Evolutionary conservation across 2,329 filamentous ascomycete genomes (phyloP).

Genomic region (Laburnicola sp.): DNA sequence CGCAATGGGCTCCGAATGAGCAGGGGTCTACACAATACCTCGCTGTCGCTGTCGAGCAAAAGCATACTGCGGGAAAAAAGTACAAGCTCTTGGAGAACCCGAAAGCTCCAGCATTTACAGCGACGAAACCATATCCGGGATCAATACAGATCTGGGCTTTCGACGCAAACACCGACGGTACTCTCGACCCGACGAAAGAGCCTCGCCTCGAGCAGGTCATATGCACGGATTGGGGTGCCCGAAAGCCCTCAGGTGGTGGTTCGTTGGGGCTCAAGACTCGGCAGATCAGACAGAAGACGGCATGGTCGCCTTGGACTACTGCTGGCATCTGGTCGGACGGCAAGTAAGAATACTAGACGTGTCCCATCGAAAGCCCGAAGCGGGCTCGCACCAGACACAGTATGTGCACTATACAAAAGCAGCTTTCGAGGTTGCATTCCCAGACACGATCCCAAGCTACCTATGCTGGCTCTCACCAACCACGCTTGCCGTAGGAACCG

Average conservation of each 20-base stretch:
- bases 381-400: slow-evolving; percentile 11
- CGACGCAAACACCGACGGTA: slow-evolving; percentile 43
- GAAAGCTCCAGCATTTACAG: slow-evolving; percentile 54
- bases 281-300: slow-evolving; percentile 32
- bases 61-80: slow-evolving; percentile 15
- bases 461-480: slow-evolving; percentile 61
- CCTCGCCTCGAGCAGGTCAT: slow-evolving; percentile 56
- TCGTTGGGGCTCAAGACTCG: slow-evolving; percentile 41
- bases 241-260: slow-evolving; percentile 61
- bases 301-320: slow-evolving; percentile 51
- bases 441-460: slow-evolving; percentile 59
- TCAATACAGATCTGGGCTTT: slow-evolving; percentile 65
- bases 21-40: slow-evolving; percentile 58
- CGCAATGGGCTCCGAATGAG: slow-evolving; percentile 51
- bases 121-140: slow-evolving; percentile 53
- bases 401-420: slow-evolving; percentile 51
- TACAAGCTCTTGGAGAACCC: slow-evolving; percentile 36
- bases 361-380: slow-evolving; percentile 16
- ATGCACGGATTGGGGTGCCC: slow-evolving; percentile 63
- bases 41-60: slow-evolving; percentile 50
- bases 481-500: slow-evolving; percentile 58
- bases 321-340: slow-evolving; percentile 64
- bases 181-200: slow-evolving; percentile 48
- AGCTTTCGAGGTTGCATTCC: slow-evolving; percentile 55
- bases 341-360: slow-evolving; percentile 58